phyloP scores from a whole-genome alignment of 345 rosid species.

The Hibiscus mutabilis region DNA sequence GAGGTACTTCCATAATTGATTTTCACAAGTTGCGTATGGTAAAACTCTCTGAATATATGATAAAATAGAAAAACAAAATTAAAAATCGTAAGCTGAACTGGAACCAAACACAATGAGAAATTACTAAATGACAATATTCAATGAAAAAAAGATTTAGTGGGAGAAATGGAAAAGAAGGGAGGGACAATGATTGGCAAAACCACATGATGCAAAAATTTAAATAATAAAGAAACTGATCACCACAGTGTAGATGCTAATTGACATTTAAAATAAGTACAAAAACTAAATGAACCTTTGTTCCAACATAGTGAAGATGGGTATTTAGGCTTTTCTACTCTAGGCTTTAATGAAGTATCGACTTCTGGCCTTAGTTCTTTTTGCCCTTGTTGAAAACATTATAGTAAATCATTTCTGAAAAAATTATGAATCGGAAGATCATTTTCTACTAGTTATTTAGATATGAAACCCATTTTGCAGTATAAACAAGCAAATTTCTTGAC shows the following conservation, averaged over 20 bases:
- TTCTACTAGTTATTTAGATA: neutral
- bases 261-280: neutral
- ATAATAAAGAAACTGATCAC: neutral
- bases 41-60: conserved; percentile 44
- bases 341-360: neutral
- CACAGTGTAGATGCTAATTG: neutral
- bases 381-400: neutral
- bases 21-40: conserved; percentile 44
- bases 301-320: neutral
- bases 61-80: neutral
- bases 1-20: conserved; percentile 54
- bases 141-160: neutral
- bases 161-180: neutral
- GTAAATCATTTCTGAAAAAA: neutral
- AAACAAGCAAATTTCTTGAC: neutral
- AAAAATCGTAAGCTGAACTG: conserved; percentile 10
- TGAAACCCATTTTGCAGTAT: neutral
- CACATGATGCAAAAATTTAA: neutral
- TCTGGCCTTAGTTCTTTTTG: neutral
- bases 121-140: neutral
- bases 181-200: neutral
- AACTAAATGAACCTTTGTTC: neutral
- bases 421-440: neutral
- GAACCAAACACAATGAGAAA: neutral
- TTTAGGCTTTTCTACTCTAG: neutral